Percentiles rank a stretch among this genome's conserved stretches.
These are phyloP conservation scores for Starmerella vitae DNA, from an alignment of 805 yeast genomes.

Conservation along the genomic window DNA sequence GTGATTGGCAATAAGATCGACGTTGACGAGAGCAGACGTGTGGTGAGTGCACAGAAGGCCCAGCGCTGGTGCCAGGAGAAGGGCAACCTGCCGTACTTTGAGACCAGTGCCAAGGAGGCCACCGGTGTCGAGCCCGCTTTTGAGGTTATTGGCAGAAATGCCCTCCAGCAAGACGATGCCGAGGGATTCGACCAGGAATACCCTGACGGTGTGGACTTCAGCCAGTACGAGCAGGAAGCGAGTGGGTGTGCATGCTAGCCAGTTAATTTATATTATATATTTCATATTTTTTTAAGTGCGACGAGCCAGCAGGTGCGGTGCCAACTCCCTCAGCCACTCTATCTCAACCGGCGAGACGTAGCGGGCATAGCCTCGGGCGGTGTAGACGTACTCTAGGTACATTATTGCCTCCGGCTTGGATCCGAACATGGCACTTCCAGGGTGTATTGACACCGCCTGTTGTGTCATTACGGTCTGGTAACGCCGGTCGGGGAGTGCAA, in stretches of 20 bases:
- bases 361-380: conserved; percentile 86
- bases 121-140: conserved; percentile 91
- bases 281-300: conserved; percentile 2
- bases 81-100: conserved; percentile 83
- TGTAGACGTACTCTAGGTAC: conserved; percentile 89
- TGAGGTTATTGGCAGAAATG: conserved; percentile 90
- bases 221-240: conserved; percentile 61
- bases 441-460: conserved; percentile 77
- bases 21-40: conserved; percentile 79
- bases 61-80: conserved; percentile 46
- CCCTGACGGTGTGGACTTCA: conserved; percentile 91
- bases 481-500: conserved; percentile 89
- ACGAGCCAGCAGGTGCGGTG: conserved; percentile 18
- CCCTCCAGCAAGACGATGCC: conserved; percentile 86
- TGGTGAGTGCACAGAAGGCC: conserved; percentile 48
- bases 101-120: conserved; percentile 95
- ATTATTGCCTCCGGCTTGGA: conserved; percentile 69
- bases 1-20: conserved; percentile 91
- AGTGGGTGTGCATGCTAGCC: conserved; percentile 60
- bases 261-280: not conserved
- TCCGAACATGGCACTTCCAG: conserved; percentile 79
- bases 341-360: conserved; percentile 70
- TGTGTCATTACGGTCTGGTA: conserved; percentile 70
- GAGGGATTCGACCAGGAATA: conserved; percentile 87
- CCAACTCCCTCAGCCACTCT: conserved; percentile 45